A percentile compares a stretch with the other conserved stretches of the same genome.
These are phyloP conservation scores for Umbilicus rupestris DNA, from an alignment of 164 flowering plant species.

Conservation along the genomic window DNA sequence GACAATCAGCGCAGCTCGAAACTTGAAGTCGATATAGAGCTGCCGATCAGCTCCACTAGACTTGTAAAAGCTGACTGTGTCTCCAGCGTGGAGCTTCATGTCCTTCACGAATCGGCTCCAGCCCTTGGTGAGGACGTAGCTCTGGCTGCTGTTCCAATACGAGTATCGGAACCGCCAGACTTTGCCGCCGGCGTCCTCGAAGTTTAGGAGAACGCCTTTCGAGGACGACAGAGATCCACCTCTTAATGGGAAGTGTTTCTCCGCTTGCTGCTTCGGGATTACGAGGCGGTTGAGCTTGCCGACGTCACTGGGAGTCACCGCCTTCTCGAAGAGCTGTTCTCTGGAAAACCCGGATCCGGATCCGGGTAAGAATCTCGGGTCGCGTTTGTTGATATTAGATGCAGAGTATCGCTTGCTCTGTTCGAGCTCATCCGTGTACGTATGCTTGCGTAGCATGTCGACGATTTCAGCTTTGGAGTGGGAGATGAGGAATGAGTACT, in stretches of 20 bases:
- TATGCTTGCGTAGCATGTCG: slow-evolving; percentile 85
- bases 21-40: slow-evolving; percentile 50
- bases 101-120: slow-evolving; percentile 84
- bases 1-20: slow-evolving; percentile 14
- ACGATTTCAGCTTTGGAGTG: slow-evolving; percentile 85
- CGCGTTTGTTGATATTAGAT: neutral
- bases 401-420: slow-evolving; percentile 43
- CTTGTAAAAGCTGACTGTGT: slow-evolving; percentile 39
- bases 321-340: slow-evolving; percentile 69
- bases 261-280: slow-evolving; percentile 90
- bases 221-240: slow-evolving; percentile 16
- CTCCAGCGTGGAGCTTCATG: slow-evolving; percentile 54
- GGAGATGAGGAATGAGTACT: slow-evolving; percentile 39
- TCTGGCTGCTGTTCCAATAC: slow-evolving; percentile 76
- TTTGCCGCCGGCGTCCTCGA: slow-evolving; percentile 44
- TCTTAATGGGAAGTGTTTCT: slow-evolving; percentile 60
- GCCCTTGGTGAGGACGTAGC: slow-evolving; percentile 69
- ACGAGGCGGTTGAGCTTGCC: slow-evolving; percentile 88
- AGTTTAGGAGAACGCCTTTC: slow-evolving; percentile 48
- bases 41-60: slow-evolving; percentile 38
- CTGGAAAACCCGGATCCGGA: too few species aligned
- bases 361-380: slow-evolving; percentile 8
- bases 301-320: slow-evolving; percentile 92
- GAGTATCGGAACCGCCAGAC: slow-evolving; percentile 76
- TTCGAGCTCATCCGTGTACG: slow-evolving; percentile 69